Base-by-base conservation (phyloP, 176 grass and related monocot species). In the Pharus latifolius region DNA sequence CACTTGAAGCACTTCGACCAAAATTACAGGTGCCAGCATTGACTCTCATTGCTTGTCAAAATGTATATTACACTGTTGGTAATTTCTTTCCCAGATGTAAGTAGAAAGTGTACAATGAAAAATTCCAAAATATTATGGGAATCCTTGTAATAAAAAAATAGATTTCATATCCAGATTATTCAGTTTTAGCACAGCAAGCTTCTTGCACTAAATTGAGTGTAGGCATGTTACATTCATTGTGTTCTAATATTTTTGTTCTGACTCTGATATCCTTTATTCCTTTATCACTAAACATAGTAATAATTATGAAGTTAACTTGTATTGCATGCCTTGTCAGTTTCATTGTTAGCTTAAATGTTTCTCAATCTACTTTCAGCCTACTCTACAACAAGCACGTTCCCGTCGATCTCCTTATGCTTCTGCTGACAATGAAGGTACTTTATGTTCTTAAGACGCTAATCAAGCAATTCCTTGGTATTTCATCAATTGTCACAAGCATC, bases 1-100 rank as follows among this genome's bases (percentile, higher is more conserved):
- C 91, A 1, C 87, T 90, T 14, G 91, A 95, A 70, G 91, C 91
- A 66, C 80, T 95, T 78, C 60, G 87, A 67, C 91, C 91, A 34
- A 95, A 95, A 65, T 74, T 90, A 57, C 91, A 90, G 87, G 91
- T 95, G 26, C 35, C 11, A n/a, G 70, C 35, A 15, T 47, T 64
- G 4, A 19, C 13, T 44, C 8, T 34, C 38, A 26, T 19, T 32
- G 32, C 51, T 56, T 32, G 6, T 17, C 10, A 18, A 11, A 56
- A 23, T 31, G 46, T 42, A 42, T 51, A 5, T 27, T 18, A 7
- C 10, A 63, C 63, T 45, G 3, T 74, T 30, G 31, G 24, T 49
- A 61, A 35, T 64, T 72, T 47, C 10, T 54, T 37, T 10, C 15
- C 29, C 63, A 49, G 16, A 54, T 4, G 23, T 31, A n/a, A 27